Evolutionary conservation across 192 early-diverging fungal species (phyloP).

Genomic region (Coemansia biformis): DNA sequence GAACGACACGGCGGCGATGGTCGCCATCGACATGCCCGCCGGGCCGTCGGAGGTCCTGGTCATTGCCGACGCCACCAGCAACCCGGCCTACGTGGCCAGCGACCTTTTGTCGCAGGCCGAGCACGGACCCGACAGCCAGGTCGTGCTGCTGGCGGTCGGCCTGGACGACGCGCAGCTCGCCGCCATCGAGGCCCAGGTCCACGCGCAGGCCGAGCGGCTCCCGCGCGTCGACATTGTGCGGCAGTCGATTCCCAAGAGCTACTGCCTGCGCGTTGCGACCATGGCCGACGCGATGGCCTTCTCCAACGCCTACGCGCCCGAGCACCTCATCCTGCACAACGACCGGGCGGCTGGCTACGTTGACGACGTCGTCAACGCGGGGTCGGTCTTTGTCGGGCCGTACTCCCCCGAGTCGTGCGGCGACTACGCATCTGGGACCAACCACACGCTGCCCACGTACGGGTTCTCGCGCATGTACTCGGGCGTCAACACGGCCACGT

Average conservation of each 20-base stretch:
- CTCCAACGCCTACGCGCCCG: constrained; percentile 94
- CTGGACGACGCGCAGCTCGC: constrained; percentile 62
- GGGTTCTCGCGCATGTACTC: constrained; percentile 98
- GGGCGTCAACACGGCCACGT: constrained; percentile 93
- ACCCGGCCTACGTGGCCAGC: constrained; percentile 88
- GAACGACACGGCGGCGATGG: constrained; percentile 89
- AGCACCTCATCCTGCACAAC: constrained; percentile 95
- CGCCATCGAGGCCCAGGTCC: constrained; percentile 74
- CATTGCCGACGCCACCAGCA: constrained; percentile 81
- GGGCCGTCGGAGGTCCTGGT: constrained; percentile 99
- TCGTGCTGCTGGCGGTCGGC: constrained; percentile 84
- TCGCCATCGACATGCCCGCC: constrained; percentile 98
- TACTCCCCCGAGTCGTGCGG: constrained; percentile 97
- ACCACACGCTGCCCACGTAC: constrained; percentile 98
- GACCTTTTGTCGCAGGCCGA: constrained; percentile 97
- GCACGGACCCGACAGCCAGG: constrained; percentile 94
- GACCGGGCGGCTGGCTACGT: constrained; percentile 65
- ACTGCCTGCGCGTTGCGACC: constrained; percentile 63
- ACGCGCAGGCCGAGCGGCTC: constrained; percentile 73
- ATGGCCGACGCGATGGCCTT: constrained; percentile 80
- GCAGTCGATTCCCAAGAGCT: constrained; percentile 81
- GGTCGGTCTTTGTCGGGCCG: constrained; percentile 93
- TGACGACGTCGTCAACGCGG: constrained; percentile 75
- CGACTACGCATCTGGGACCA: constrained; percentile 99
- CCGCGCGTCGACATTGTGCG: constrained; percentile 87